Conservation (phyloP, 345 rosid species). For the Abelmoschus esculentus region DNA sequence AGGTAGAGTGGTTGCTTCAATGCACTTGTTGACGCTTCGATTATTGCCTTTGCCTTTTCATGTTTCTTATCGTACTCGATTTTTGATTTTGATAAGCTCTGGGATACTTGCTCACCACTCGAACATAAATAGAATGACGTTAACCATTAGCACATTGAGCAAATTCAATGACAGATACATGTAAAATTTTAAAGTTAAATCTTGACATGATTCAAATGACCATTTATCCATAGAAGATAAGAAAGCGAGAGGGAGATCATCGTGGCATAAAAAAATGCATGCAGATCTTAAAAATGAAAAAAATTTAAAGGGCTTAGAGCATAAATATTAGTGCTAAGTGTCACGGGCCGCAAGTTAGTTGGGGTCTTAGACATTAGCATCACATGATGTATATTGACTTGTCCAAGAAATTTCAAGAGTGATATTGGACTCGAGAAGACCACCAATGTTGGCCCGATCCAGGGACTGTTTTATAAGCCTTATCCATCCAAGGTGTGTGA, state of each 20-base stretch:
- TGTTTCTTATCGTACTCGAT: slow-evolving; percentile 40
- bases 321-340: background rate
- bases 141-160: background rate
- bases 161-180: too few species aligned
- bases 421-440: too few species aligned
- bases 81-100: slow-evolving; percentile 61
- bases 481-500: too few species aligned
- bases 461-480: too few species aligned
- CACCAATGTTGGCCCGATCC: too few species aligned
- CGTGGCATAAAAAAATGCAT: background rate
- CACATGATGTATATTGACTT: too few species aligned
- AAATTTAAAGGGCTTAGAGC: background rate
- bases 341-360: too few species aligned
- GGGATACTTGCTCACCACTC: slow-evolving; percentile 42
- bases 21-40: slow-evolving; percentile 9
- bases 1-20: background rate
- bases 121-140: background rate
- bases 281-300: background rate
- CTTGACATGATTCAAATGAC: too few species aligned
- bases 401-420: too few species aligned
- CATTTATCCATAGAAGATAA: too few species aligned
- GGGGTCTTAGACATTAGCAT: too few species aligned
- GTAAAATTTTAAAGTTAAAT: too few species aligned
- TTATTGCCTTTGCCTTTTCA: slow-evolving; percentile 32
- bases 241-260: background rate